A percentile compares a stretch with the other conserved stretches of the same genome.
These are phyloP conservation scores for Linanthus parryae DNA, from an alignment of 148 eudicot species.

Conservation along the genomic window DNA sequence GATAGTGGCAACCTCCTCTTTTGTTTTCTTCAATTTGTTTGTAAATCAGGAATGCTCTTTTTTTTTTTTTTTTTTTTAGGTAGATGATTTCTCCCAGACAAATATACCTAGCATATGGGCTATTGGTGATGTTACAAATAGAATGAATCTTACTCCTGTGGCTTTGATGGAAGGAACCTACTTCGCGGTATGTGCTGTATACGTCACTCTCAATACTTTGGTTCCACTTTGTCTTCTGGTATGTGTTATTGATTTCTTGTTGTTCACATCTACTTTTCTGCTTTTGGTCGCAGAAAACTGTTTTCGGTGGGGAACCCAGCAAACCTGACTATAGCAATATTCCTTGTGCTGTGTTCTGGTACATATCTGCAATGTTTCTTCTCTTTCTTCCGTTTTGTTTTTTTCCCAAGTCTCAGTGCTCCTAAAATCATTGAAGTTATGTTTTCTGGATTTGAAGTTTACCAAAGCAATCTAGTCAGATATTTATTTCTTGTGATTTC, in stretches of 20 bases:
- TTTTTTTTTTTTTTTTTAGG: constrained; percentile 37
- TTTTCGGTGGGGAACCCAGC: constrained; percentile 64
- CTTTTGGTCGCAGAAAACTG: constrained; percentile 65
- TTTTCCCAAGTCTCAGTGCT: no score
- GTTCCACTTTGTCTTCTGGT: neutral
- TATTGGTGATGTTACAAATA: constrained; percentile 87
- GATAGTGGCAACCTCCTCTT: no score
- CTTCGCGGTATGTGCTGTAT: constrained; percentile 62
- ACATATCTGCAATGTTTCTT: constrained; percentile 15
- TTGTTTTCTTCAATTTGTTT: no score
- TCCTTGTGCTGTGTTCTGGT: constrained; percentile 92
- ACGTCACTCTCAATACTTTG: neutral
- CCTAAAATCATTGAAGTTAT: no score
- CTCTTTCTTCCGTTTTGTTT: neutral
- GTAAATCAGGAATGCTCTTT: neutral
- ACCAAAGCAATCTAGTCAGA: no score
- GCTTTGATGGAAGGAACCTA: constrained; percentile 96
- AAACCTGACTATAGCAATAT: constrained; percentile 67
- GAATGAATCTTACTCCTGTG: constrained; percentile 97
- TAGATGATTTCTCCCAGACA: constrained; percentile 75
- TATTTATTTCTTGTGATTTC: no score
- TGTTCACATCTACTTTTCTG: neutral
- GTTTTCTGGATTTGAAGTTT: no score
- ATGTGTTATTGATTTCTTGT: neutral
- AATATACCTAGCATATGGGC: constrained; percentile 94